Evolutionary conservation across 2,329 filamentous ascomycete species (phyloP), one percentile per base, ranked within the genome.

Genomic region (Aspergillus neoniger): DNA sequence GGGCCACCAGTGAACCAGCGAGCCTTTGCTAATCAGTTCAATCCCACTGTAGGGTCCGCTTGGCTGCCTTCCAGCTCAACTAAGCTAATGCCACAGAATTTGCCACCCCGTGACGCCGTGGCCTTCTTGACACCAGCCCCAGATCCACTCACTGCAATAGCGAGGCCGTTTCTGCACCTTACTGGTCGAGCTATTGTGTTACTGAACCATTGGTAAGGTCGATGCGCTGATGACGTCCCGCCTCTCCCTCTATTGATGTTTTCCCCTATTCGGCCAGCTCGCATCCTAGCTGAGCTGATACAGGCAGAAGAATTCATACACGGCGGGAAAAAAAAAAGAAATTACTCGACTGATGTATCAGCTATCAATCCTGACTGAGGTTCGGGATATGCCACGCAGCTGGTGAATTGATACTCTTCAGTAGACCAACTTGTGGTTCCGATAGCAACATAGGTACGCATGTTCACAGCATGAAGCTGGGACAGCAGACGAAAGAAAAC

Each of bases 141-240:
- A 54, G 57, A 39, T 54, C 57, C 50, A 62, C 57, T 53, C 28
- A 49, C 54, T 60, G 60, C 60, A 63, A 63, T 56, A 56, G 61
- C 59, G 54, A 36, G 25, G 44, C 28, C 38, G 41, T 28, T 21
- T 23, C 25, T 47, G 53, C 39, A 47, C 30, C 53, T 43, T 43
- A 21, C 39, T 23, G 30, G 28, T 6, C n/a, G 41, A 55, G 10
- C 32, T 55, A 36, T 47, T 21, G 39, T 32, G 38, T 12, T 39
- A 19, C 41, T 39, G 23, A 28, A 17, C 38, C 15, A 43, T 28
- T 30, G 38, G n/a, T 36, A 19, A 23, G 38, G 17, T n/a, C 5
- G 17, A 19, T 12, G 9, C 43, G 25, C 8, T 30, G 47, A 17
- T 50, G 47, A 50, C 47, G 25, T 50, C 47, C 30, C 25, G 25